These are phyloP conservation scores for Inga oerstediana DNA, from an alignment of 306 rosid genomes.

Conservation along the genomic window DNA sequence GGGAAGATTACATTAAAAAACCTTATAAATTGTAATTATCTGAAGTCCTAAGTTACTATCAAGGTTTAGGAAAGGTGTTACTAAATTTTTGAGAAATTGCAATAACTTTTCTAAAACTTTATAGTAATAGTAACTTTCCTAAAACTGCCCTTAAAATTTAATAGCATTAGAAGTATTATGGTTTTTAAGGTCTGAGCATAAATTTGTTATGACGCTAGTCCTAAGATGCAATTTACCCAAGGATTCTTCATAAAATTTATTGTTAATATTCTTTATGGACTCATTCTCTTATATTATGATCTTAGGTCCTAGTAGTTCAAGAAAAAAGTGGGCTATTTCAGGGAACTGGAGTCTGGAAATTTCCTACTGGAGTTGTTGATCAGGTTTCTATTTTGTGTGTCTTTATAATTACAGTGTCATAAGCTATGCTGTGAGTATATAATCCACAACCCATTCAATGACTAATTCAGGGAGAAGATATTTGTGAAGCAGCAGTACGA, in stretches of 20 bases:
- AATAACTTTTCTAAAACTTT: not conserved
- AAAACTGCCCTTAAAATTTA: not conserved
- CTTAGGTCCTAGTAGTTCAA: conserved; percentile 81
- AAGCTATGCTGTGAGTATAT: conserved; percentile 12
- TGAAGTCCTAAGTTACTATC: not conserved
- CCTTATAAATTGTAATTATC: not conserved
- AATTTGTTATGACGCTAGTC: not conserved
- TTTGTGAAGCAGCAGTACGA: conserved; percentile 72
- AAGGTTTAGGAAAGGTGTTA: not conserved
- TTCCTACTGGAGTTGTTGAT: conserved; percentile 86
- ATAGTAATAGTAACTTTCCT: not conserved
- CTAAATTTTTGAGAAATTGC: not conserved
- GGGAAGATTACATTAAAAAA: not conserved
- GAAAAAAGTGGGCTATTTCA: conserved; percentile 66
- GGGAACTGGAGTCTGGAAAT: conserved; percentile 76
- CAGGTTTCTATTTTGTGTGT: conserved; percentile 49
- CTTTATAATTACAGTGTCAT: conserved; percentile 12
- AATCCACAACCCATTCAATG: conserved; percentile 31
- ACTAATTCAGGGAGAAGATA: conserved; percentile 77
- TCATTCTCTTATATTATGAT: conserved; percentile 21
- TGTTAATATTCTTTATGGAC: not conserved
- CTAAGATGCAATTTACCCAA: not conserved
- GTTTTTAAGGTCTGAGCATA: not conserved
- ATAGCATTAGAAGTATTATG: not conserved
- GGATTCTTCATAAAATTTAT: conserved; percentile 6